A percentile compares a stretch with the other conserved stretches of the same genome.
Evolutionary conservation across 768 basidiomycete species (phyloP).

Genomic region (Russula sp.): DNA sequence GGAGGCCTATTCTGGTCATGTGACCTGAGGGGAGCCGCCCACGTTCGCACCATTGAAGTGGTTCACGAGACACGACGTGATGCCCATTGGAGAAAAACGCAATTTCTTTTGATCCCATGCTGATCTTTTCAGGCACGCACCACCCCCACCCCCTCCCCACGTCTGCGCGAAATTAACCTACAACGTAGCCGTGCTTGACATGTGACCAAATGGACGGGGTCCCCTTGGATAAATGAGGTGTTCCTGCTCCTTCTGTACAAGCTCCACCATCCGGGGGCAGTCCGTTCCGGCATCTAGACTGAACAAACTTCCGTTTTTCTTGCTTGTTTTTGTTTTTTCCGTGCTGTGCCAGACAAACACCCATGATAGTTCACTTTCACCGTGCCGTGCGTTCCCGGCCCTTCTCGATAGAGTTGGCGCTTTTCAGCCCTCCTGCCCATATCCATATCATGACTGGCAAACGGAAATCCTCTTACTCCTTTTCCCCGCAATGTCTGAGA

Average conservation of each 20-base stretch:
- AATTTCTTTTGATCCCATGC: conserved; percentile 12
- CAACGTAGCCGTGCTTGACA: conserved; percentile 14
- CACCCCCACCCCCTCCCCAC: background rate
- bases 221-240: conserved; percentile 6
- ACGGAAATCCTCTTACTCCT: conserved; percentile 39
- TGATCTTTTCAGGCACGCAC: conserved; percentile 19
- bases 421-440: conserved; percentile 21
- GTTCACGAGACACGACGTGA: background rate
- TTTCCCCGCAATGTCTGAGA: conserved; percentile 58
- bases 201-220: conserved; percentile 24
- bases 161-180: conserved; percentile 25
- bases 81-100: conserved; percentile 5
- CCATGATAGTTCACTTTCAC: conserved; percentile 12
- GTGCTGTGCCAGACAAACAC: conserved; percentile 7
- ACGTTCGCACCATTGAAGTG: background rate
- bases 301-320: conserved; percentile 15
- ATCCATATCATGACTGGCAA: conserved; percentile 52
- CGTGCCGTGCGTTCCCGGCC: background rate
- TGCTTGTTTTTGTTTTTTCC: conserved; percentile 18
- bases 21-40: conserved; percentile 7
- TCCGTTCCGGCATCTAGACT: conserved; percentile 23
- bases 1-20: conserved; percentile 14
- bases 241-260: conserved; percentile 25
- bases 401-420: conserved; percentile 30
- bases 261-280: conserved; percentile 22